These are phyloP conservation scores for Trichosporon coremiiforme DNA, from an alignment of 1,284 basidiomycete species.

Conservation along the genomic window DNA sequence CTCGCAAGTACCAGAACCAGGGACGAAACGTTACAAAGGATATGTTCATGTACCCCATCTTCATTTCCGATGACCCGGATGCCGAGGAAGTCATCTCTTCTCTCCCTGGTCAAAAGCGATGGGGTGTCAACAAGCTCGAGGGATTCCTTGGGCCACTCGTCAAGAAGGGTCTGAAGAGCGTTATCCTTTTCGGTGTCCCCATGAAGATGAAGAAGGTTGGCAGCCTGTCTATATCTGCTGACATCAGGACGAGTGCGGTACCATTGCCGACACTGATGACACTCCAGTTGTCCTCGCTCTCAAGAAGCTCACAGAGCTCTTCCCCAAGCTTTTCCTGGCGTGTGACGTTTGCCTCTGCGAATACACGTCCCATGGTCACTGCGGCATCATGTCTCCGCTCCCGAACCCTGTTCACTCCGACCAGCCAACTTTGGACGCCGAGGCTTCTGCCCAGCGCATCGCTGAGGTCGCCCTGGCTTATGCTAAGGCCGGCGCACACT, in stretches of 20 bases:
- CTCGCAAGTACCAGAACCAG: conserved; percentile 78
- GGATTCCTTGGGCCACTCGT: conserved; percentile 86
- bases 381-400: conserved; percentile 68
- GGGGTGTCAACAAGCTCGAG: conserved; percentile 92
- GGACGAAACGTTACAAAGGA: conserved; percentile 72
- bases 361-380: conserved; percentile 98
- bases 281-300: conserved; percentile 97
- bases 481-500: conserved; percentile 91
- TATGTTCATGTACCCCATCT: conserved; percentile 98
- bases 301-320: conserved; percentile 71
- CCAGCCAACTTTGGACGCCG: conserved; percentile 60
- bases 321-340: conserved; percentile 82
- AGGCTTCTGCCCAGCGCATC: conserved; percentile 77
- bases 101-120: conserved; percentile 83
- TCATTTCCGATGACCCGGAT: conserved; percentile 88
- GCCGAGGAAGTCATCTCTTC: conserved; percentile 73
- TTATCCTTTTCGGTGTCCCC: conserved; percentile 97
- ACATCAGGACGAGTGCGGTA: conserved; percentile 74
- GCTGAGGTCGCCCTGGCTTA: conserved; percentile 92
- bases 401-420: conserved; percentile 48
- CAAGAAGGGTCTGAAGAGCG: conserved; percentile 82
- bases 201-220: conserved; percentile 76
- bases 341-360: conserved; percentile 99
- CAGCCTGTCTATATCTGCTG: too few species aligned
- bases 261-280: conserved; percentile 82